A percentile compares a stretch with the other conserved stretches of the same genome.
Conservation (phyloP, 2,329 filamentous ascomycete species). For the Canariomyces notabilis region DNA sequence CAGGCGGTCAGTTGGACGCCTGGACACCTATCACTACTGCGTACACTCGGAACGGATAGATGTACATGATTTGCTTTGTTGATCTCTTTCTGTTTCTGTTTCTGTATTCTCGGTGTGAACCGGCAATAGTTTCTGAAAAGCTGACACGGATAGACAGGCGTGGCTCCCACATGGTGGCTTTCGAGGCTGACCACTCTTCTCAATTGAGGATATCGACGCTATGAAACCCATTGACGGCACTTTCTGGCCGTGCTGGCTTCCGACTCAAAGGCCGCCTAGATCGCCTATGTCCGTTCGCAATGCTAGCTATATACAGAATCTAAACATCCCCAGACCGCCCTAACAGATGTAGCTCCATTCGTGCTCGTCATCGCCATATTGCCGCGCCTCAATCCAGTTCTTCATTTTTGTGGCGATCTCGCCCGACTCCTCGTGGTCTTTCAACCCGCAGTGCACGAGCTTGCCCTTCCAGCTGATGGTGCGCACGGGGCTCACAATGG, state of each 20-base stretch:
- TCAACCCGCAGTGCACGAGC: constrained; percentile 76
- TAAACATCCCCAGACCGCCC: constrained; percentile 1
- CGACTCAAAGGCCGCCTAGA: neutral
- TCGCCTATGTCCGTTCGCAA: neutral
- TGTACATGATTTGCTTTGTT: constrained; percentile 9
- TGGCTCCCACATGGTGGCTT: no score
- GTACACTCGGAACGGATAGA: neutral
- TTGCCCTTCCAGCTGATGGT: constrained; percentile 84
- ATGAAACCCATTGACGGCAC: no score
- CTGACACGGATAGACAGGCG: neutral
- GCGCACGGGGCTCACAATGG: constrained; percentile 85
- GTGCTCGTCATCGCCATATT: constrained; percentile 91
- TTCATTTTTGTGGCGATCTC: constrained; percentile 84
- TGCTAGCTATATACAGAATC: constrained; percentile 13
- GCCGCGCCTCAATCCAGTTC: constrained; percentile 91
- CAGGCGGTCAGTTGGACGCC: neutral
- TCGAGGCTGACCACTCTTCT: no score
- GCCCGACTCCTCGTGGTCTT: constrained; percentile 77
- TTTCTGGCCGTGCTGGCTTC: no score
- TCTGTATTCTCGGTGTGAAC: no score
- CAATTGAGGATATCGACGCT: no score
- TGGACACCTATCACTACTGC: neutral
- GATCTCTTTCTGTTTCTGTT: neutral
- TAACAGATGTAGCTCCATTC: constrained; percentile 70
- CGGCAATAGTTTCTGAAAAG: no score